phyloP scores from a whole-genome alignment of 2,329 filamentous ascomycete genomes.

The Metarhizium guizhouense region DNA sequence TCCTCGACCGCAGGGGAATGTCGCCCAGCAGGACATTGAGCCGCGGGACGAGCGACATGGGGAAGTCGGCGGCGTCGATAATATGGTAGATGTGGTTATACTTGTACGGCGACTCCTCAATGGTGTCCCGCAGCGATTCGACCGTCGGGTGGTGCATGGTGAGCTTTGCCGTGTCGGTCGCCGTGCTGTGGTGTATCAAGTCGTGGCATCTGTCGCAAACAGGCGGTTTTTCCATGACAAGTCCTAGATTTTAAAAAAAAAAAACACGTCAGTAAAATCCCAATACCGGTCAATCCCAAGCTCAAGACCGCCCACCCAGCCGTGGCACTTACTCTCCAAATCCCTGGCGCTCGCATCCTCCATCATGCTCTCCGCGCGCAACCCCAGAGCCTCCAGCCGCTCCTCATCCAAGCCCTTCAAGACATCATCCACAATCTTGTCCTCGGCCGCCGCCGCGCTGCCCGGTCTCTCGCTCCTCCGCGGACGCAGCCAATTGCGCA shows the following conservation, averaged over 20 bases:
- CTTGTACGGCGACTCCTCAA: slow-evolving; percentile 80
- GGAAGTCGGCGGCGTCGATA: slow-evolving; percentile 91
- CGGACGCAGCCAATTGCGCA: slow-evolving; percentile 35
- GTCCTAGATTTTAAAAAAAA: slow-evolving; percentile 5
- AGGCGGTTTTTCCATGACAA: slow-evolving; percentile 33
- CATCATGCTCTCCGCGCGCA: slow-evolving; percentile 32
- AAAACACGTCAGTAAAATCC: no score
- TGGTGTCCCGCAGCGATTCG: slow-evolving; percentile 71
- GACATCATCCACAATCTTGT: slow-evolving; percentile 37
- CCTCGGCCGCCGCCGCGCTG: slow-evolving; percentile 26
- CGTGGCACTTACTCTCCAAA: slow-evolving; percentile 1
- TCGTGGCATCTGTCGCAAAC: slow-evolving; percentile 84
- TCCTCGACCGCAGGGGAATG: slow-evolving; percentile 67
- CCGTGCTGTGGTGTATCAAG: slow-evolving; percentile 65
- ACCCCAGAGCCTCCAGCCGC: slow-evolving; percentile 34
- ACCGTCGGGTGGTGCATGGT: slow-evolving; percentile 76
- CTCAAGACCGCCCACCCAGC: neutral
- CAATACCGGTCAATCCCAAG: neutral
- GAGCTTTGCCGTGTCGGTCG: slow-evolving; percentile 30
- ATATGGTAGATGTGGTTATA: slow-evolving; percentile 94
- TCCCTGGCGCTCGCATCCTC: neutral
- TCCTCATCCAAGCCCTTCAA: slow-evolving; percentile 32
- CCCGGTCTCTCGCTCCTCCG: slow-evolving; percentile 7
- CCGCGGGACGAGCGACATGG: slow-evolving; percentile 79
- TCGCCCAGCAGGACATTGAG: slow-evolving; percentile 63